Base-by-base conservation (phyloP, 768 basidiomycete genomes). In the Butyriboletus loyo region DNA sequence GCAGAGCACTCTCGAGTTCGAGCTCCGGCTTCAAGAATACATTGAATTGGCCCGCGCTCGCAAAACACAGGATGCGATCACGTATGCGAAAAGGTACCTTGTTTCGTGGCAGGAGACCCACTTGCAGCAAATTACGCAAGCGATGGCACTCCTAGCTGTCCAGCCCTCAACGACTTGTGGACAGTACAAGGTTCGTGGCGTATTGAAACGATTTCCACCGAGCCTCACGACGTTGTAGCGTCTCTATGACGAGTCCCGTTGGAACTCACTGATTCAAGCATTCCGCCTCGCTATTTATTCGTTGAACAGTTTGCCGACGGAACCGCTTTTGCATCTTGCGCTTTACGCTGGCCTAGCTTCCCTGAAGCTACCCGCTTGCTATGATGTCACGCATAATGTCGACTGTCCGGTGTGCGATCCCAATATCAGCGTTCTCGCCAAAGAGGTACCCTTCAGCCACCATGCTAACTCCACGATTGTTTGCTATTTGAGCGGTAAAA, bases 401-500 rank as follows among this genome's bases (percentile, higher is more conserved):
- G 86, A 96, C 63, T 99, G 97, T 68, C 97, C 97, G 1, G 86
- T 92, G 5, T 99, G 97, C 70, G 89, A 92, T 35, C 70, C 81
- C 2, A 83, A 85, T 22, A 75, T 95, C 9, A 85, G 86, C 21
- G 76, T 80, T 53, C 81, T 99, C 8, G 92, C 89, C 13, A 75
- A 79, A 51, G 90, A 93, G 57, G 92, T 98, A 0, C 95, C 97
- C 1, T 85, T 82, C 65, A 91, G 89, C 59, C 95, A 98, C 72
- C 94, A 98, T 66, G 85, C 87, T 36, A 98, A 96, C 65, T 96
- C 93, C 21, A 96, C 92, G 0, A 91, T 99, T 49, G 95, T 98
- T 15, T 98, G 97, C 66, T 73, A 84, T 47, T 79, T 98, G 63
- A 92, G 82, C 56, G 94, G 96, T 24, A 85, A 86, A 67, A 94